Base-by-base conservation (phyloP, 2,329 filamentous ascomycete genomes). In the Exophiala mesophila region DNA sequence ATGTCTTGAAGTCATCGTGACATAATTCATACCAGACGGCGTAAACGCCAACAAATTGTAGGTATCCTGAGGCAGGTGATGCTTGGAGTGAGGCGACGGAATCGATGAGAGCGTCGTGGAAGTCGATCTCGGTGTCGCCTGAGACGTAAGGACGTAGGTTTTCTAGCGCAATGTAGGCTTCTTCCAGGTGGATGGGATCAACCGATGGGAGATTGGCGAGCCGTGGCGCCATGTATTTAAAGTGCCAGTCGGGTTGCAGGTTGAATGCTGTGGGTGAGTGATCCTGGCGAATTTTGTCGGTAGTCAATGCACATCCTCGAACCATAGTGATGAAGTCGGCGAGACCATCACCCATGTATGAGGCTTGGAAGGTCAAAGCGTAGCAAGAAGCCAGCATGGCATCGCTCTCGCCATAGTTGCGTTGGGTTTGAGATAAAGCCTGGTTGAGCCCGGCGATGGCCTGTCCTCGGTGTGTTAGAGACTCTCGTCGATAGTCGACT, bases 391-490 rank as follows among this genome's bases (percentile, higher is more conserved):
- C 61, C 4, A 63, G 50, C 37, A 61, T 58, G 7, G 56, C 45
- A 29, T 61, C 59, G 17, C 56, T 43, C 5, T 60, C 57, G 16
- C 48, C 50, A 18, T 49, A 52, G 0, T 31, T 40, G 24, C 47
- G 50, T 21, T 47, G 17, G 12, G 49, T 50, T 45, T 53, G 52
- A 28, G 46, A 48, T 2, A 82, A 61, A 1, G 72, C 68, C 50
- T 71, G 71, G 58, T 81, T 80, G 53, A 82, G 76, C 4, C 76
- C 72, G 45, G 72, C 73, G 54, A 85, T 77, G 4, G 82, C 80
- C 45, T 82, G 76, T 39, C 83, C 65, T 15, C 82, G 77, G 59
- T 85, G 82, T 24, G 67, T 67, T 64, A 85, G 76, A 30, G 81
- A 80, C 20, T 74, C 70, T 10, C 72, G 66, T 10, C 72, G 61